These are phyloP conservation scores for Cyclospora cayetanensis DNA, from an alignment of 169 alveolate genomes.

Conservation along the genomic window DNA sequence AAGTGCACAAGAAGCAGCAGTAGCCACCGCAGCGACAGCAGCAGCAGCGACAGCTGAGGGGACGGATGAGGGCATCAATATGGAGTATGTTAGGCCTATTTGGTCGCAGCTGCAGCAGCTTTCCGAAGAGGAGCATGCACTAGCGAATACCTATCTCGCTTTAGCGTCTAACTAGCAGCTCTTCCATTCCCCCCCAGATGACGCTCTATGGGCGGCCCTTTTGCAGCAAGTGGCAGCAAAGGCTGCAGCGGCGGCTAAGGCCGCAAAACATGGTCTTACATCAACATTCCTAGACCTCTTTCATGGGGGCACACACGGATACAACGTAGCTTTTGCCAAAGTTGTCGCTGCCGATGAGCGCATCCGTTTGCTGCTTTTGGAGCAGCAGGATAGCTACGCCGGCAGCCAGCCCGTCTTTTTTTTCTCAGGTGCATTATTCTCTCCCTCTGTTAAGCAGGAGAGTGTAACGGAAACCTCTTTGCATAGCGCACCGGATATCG, in stretches of 20 bases:
- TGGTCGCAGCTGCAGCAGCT: slow-evolving; percentile 51
- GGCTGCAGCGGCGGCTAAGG: slow-evolving; percentile 32
- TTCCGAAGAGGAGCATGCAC: slow-evolving; percentile 35
- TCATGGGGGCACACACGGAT: slow-evolving; percentile 38
- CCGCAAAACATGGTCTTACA: slow-evolving; percentile 19
- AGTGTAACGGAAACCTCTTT: slow-evolving; percentile 5
- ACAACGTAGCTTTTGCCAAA: background rate
- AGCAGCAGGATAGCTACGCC: slow-evolving; percentile 56
- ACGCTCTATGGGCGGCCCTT: slow-evolving; percentile 39
- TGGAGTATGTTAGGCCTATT: background rate
- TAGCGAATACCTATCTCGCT: slow-evolving; percentile 16
- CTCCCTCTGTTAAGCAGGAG: slow-evolving; percentile 28
- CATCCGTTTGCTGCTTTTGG: slow-evolving; percentile 46
- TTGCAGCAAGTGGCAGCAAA: slow-evolving; percentile 32
- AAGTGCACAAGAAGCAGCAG: slow-evolving; percentile 9
- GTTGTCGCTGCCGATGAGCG: slow-evolving; percentile 51
- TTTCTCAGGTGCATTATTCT: slow-evolving; percentile 22
- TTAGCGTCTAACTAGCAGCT: slow-evolving; percentile 19
- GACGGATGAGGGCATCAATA: slow-evolving; percentile 23
- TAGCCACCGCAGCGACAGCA: slow-evolving; percentile 33
- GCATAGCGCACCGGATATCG: no score
- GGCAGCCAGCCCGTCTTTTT: slow-evolving; percentile 55
- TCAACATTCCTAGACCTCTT: slow-evolving; percentile 5
- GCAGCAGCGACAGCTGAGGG: slow-evolving; percentile 63
- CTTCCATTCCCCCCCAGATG: slow-evolving; percentile 16